These are phyloP conservation scores for Rubia yunnanensis DNA, from an alignment of 257 asterid species.

Conservation along the genomic window DNA sequence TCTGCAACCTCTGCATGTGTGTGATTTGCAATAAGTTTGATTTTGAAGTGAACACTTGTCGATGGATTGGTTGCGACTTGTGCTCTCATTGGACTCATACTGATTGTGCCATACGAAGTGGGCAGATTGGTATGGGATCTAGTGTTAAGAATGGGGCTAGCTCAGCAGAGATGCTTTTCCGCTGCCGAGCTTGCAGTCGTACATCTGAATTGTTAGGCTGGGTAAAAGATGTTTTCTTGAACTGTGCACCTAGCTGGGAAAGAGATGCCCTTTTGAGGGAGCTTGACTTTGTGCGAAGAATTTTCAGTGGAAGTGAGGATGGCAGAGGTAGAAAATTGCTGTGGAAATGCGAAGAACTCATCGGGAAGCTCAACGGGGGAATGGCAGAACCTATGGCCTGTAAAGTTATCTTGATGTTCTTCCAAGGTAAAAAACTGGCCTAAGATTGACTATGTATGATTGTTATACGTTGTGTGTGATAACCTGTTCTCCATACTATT, in stretches of 20 bases:
- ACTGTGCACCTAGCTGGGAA: constrained; percentile 94
- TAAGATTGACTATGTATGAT: neutral
- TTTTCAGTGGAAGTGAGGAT: constrained; percentile 82
- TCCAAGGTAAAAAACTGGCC: constrained; percentile 49
- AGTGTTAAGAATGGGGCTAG: constrained; percentile 51
- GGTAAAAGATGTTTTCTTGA: constrained; percentile 94
- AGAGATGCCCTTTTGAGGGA: constrained; percentile 74
- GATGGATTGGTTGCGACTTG: constrained; percentile 91
- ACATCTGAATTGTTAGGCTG: constrained; percentile 88
- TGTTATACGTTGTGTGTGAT: neutral
- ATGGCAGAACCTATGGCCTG: constrained; percentile 58
- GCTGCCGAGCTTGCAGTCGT: constrained; percentile 81
- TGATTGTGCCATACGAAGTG: constrained; percentile 85
- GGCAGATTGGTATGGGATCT: constrained; percentile 73
- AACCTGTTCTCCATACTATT: neutral
- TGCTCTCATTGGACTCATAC: constrained; percentile 99
- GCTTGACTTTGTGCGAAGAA: constrained; percentile 81
- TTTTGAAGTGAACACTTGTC: constrained; percentile 89
- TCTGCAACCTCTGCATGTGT: constrained; percentile 98
- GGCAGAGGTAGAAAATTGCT: constrained; percentile 60
- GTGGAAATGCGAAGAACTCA: constrained; percentile 82
- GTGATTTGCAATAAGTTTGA: constrained; percentile 86
- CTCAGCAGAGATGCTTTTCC: constrained; percentile 74
- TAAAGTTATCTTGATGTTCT: constrained; percentile 56
- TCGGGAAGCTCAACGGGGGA: constrained; percentile 63